Evolutionary conservation across 495 filamentous ascomycete species (phyloP), one percentile per base, ranked within the genome.

Genomic region (Talaromyces nanjingensis): DNA sequence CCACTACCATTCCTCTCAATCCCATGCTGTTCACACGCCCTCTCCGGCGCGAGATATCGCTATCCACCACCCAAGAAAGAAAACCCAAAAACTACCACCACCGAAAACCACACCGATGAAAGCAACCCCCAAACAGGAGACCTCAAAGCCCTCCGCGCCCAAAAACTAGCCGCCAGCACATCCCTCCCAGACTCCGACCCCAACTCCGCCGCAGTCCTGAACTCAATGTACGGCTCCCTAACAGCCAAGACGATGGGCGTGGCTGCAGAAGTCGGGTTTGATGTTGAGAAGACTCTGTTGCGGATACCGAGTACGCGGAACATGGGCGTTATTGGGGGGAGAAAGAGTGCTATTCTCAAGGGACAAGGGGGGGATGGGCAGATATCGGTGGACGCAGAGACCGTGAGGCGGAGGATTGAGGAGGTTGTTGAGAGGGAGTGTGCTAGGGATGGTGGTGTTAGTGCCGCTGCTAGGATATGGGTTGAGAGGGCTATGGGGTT

Each of bases 271-370:
- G 79, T 90, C 60, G 92, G 91, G 0, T 97, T 86, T 80, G 79
- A 81, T 3, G 81, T 90, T 6, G 91, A 97, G 71, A 88, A 80
- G 63, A 91, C 93, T 61, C 83, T 90, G 76, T 70, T 98, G 57
- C 79, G 91, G 45, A 96, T 97, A 61, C 93, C 93, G 9, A 94
- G 91, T 72, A 96, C 93, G 47, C 79, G 96, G 65, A 97, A 98
- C 74, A 81, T 87, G 22, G 91, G 84, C 0, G 76, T 98, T 27
- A 65, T 97, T 64, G 93, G 93, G 16, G 80, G 85, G 9, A 65
- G 72, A 12, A 64, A 66, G 62, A 49, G 37, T 22, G 60, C 66
- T 4, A 64, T 65, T 8, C 53, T 66, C 27, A 56, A 64, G 22
- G 70, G 73, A 68, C 67, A 52, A 29, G 66, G 27, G 3, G 27